These are phyloP conservation scores for Aspergillus coremiiformis DNA, from an alignment of 495 filamentous ascomycete genomes.

Conservation along the genomic window DNA sequence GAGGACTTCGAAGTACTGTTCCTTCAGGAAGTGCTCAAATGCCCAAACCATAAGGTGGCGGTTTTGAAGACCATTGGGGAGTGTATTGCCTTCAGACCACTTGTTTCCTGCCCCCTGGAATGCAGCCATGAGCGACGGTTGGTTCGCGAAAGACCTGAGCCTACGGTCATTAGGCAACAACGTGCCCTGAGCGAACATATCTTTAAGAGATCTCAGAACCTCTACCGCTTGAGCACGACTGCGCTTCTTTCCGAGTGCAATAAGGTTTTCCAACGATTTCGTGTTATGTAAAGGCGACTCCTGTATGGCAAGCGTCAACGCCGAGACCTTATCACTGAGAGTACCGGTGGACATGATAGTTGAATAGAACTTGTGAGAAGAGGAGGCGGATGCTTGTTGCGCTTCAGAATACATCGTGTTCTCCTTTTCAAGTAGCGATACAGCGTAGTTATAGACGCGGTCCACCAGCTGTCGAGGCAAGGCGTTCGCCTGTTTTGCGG, in stretches of 20 bases:
- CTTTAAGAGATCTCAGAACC: constrained; percentile 83
- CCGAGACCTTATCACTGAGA: constrained; percentile 92
- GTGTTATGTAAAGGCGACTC: constrained; percentile 91
- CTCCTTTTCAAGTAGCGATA: constrained; percentile 67
- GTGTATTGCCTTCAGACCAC: constrained; percentile 58
- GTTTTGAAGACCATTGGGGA: constrained; percentile 64
- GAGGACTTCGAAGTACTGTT: constrained; percentile 81
- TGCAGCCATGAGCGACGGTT: constrained; percentile 64
- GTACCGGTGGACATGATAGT: constrained; percentile 97
- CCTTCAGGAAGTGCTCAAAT: constrained; percentile 92
- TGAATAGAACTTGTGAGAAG: constrained; percentile 86
- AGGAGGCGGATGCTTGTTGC: constrained; percentile 51
- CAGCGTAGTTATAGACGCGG: constrained; percentile 69
- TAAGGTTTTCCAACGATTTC: constrained; percentile 76
- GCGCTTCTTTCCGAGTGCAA: constrained; percentile 74
- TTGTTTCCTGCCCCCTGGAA: constrained; percentile 48
- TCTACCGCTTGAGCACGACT: constrained; percentile 91
- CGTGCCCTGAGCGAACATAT: constrained; percentile 82
- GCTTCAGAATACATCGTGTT: constrained; percentile 51
- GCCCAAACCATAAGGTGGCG: constrained; percentile 81
- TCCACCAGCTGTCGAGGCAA: constrained; percentile 53
- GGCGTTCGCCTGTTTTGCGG: constrained; percentile 39
- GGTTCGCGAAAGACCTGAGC: constrained; percentile 67
- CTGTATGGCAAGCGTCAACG: constrained; percentile 84
- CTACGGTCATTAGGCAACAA: constrained; percentile 77